Conservation (phyloP, 2,329 filamentous ascomycete genomes). For the Diplodia corticola region DNA sequence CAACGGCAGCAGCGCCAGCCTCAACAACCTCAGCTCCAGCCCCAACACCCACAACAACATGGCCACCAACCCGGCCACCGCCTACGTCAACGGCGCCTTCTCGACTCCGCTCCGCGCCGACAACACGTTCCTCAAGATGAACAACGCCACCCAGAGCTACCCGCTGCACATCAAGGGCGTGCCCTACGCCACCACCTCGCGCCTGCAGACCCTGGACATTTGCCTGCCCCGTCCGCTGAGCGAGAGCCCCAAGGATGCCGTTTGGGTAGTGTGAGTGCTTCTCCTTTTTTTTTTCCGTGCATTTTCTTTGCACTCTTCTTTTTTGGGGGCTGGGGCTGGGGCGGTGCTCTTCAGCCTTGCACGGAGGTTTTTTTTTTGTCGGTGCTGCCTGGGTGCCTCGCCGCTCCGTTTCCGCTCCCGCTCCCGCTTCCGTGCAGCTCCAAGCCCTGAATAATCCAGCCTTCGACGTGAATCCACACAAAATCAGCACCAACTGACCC, state of each 20-base stretch:
- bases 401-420: not conserved
- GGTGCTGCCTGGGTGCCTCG: not conserved
- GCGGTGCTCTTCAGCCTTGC: not conserved
- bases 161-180: constrained; percentile 28
- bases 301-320: not conserved
- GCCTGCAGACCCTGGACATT: constrained; percentile 46
- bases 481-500: not conserved
- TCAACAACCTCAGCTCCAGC: too few species aligned
- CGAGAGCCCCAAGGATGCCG: constrained; percentile 26
- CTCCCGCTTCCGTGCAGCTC: constrained; percentile 5
- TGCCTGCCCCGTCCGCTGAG: constrained; percentile 42
- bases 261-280: constrained; percentile 40
- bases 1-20: not conserved
- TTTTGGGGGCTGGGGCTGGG: not conserved
- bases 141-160: constrained; percentile 10
- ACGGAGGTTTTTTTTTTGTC: not conserved
- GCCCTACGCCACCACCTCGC: constrained; percentile 33
- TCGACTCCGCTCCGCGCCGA: constrained; percentile 10
- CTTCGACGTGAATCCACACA: not conserved
- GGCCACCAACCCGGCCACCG: too few species aligned
- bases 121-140: constrained; percentile 13
- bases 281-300: not conserved
- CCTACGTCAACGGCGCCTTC: not conserved
- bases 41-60: too few species aligned
- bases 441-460: not conserved